Base-by-base conservation (phyloP, 2,329 filamentous ascomycete genomes). In the Lecanosticta acicola region DNA sequence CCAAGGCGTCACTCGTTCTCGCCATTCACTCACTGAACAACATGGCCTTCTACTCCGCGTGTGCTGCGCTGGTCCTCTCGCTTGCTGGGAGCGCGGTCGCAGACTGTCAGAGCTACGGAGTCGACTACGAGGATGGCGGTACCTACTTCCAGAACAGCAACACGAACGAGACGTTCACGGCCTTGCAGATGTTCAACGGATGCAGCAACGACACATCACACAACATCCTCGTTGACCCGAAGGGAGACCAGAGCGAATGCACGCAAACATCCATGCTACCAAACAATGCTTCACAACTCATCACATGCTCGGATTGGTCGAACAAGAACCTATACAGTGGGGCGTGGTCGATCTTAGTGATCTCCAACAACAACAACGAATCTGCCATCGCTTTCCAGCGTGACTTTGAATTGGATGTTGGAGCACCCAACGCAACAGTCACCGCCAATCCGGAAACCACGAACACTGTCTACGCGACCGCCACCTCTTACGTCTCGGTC, bases 71-170 rank as follows among this genome's bases (percentile, higher is more conserved):
- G 10, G 34, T 37, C 16, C 34, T 37, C 11, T 16, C 34, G 34
- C 34, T 37, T 14, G 34, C n/a, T n/a, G n/a, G n/a, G n/a, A n/a
- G n/a, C n/a, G 20, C 38, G 7, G 4, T 29, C 21, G 21, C 21
- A 14, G 21, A 29, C 10, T 63, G 60, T 45, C 45, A 55, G 24
- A 58, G 56, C 4, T 63, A 52, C 41, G 60, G 60, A 39, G 46
- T 60, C 13, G 71, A 73, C 53, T 73, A 70, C 47, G 53, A 68
- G 37, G 64, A 68, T 52, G 68, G 67, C 32, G 64, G 63, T 1
- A 50, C 57, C 9, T 73, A 72, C 57, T 73, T 71, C 55, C 71
- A 72, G 55, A 71, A 73, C 54, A 61, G 62, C 11, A 54, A 60
- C 11, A 70, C 67, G 0, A 57, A 56, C 2, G 67, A 69, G 3